A percentile compares a stretch with the other conserved stretches of the same genome.
Conservation (phyloP, 768 basidiomycete genomes). For the Guyanaporus albipodus region DNA sequence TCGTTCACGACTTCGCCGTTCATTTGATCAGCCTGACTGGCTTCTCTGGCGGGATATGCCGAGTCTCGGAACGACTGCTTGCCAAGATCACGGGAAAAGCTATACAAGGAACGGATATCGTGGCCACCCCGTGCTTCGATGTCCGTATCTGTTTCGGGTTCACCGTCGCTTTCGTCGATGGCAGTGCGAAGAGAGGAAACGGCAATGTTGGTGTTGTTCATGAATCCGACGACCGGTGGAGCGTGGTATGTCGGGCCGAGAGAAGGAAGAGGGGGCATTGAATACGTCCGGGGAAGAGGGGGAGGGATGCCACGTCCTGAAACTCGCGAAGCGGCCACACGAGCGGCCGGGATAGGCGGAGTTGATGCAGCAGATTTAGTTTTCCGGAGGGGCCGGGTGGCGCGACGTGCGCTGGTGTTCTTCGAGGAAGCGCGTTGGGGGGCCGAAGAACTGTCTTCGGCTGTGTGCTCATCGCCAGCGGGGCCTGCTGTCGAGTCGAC, state of each 20-base stretch:
- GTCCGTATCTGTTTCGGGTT: constrained; percentile 33
- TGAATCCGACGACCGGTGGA: constrained; percentile 26
- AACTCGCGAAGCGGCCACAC: constrained; percentile 32
- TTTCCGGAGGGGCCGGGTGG: constrained; percentile 31
- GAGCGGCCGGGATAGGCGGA: constrained; percentile 32
- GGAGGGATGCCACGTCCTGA: constrained; percentile 29
- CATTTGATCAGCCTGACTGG: constrained; percentile 15
- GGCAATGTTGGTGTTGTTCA: constrained; percentile 35
- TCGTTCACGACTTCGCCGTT: constrained; percentile 21
- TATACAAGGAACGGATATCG: constrained; percentile 30
- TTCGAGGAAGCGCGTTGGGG: constrained; percentile 26
- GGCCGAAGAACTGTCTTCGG: constrained; percentile 19
- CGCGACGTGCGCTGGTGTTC: constrained; percentile 20
- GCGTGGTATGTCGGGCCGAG: constrained; percentile 26
- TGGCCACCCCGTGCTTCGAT: constrained; percentile 26
- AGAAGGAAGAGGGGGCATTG: constrained; percentile 30
- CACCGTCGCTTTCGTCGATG: constrained; percentile 34
- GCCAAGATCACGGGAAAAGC: constrained; percentile 31
- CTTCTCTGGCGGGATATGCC: constrained; percentile 26
- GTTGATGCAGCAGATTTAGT: constrained; percentile 35
- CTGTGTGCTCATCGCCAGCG: constrained; percentile 22
- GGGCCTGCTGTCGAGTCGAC: constrained; percentile 26
- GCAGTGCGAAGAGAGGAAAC: constrained; percentile 34
- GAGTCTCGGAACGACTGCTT: constrained; percentile 23
- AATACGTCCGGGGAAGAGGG: constrained; percentile 32